phyloP scores from a whole-genome alignment of 139 green algal species.

The Pleodorina starrii region DNA sequence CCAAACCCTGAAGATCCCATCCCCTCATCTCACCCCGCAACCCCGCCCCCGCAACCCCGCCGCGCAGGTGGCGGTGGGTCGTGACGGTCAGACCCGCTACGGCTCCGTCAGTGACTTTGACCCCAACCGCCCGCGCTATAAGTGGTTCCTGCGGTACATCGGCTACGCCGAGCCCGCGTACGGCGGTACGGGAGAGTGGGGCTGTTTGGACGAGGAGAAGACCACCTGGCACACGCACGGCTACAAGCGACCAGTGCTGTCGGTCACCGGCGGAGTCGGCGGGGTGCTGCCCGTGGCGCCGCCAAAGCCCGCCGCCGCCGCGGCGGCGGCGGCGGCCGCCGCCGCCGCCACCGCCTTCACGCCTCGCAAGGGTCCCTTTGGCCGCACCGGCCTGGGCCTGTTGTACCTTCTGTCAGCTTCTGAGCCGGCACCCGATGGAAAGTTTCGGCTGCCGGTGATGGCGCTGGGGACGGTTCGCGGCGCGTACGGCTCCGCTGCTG shows the following conservation, averaged over 20 bases:
- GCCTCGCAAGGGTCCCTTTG: slow-evolving; percentile 33
- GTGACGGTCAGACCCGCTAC: slow-evolving; percentile 10
- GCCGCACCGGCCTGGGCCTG: slow-evolving; percentile 26
- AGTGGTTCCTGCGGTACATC: slow-evolving; percentile 35
- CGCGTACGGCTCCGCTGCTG: background rate
- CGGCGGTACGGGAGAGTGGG: slow-evolving; percentile 43
- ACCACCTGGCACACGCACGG: slow-evolving; percentile 29
- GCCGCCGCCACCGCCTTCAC: background rate
- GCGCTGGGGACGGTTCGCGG: background rate
- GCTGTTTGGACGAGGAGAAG: slow-evolving; percentile 24
- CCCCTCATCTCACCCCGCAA: too few species aligned
- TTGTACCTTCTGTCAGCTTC: slow-evolving; percentile 19
- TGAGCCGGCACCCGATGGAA: slow-evolving; percentile 13
- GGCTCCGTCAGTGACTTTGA: slow-evolving; percentile 29
- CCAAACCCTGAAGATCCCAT: too few species aligned
- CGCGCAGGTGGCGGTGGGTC: slow-evolving; percentile 22
- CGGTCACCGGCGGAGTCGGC: slow-evolving; percentile 4
- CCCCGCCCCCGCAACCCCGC: too few species aligned
- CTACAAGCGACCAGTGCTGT: slow-evolving; percentile 41
- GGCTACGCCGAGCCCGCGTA: slow-evolving; percentile 45
- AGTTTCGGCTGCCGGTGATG: slow-evolving; percentile 26
- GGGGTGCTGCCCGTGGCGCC: background rate
- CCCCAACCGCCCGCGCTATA: slow-evolving; percentile 44
- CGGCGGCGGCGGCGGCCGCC: background rate
- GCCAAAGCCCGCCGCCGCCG: background rate